A percentile compares a stretch with the other conserved stretches of the same genome.
Conservation (phyloP, 1,284 basidiomycete species). For the Austroboletus novae-zelandiae region DNA sequence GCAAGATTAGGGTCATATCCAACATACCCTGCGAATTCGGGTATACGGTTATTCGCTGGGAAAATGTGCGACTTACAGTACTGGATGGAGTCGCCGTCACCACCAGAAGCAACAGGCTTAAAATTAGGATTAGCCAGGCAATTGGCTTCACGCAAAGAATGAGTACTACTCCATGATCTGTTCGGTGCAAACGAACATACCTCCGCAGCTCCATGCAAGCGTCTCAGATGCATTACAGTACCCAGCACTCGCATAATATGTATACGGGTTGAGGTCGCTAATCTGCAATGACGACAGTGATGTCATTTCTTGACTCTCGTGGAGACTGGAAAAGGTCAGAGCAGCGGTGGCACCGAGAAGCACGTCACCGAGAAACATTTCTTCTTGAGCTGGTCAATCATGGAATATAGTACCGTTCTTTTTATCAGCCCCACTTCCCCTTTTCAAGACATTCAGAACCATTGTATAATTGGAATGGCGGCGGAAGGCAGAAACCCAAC, state of each 20-base stretch:
- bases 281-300: conserved; percentile 44
- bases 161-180: not conserved
- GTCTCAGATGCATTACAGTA: conserved; percentile 50
- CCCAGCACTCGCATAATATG: conserved; percentile 54
- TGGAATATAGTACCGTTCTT: no score
- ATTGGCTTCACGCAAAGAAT: conserved; percentile 36
- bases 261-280: conserved; percentile 49
- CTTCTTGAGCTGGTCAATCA: no score
- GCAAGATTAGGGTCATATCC: conserved; percentile 34
- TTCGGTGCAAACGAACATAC: conserved; percentile 30
- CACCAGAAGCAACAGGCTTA: conserved; percentile 36
- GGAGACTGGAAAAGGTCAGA: conserved; percentile 23
- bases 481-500: no score
- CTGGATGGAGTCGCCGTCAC: conserved; percentile 33
- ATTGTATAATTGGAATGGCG: no score
- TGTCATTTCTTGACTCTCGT: conserved; percentile 38
- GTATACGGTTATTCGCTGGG: not conserved
- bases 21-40: conserved; percentile 34
- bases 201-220: conserved; percentile 58
- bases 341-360: conserved; percentile 8
- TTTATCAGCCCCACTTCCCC: no score
- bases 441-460: no score
- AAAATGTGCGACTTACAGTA: conserved; percentile 38
- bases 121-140: conserved; percentile 59
- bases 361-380: no score